A percentile compares a stretch with the other conserved stretches of the same genome.
Evolutionary conservation across 139 green algal species (phyloP).

Genomic region (Raphidocelis subcapitata): DNA sequence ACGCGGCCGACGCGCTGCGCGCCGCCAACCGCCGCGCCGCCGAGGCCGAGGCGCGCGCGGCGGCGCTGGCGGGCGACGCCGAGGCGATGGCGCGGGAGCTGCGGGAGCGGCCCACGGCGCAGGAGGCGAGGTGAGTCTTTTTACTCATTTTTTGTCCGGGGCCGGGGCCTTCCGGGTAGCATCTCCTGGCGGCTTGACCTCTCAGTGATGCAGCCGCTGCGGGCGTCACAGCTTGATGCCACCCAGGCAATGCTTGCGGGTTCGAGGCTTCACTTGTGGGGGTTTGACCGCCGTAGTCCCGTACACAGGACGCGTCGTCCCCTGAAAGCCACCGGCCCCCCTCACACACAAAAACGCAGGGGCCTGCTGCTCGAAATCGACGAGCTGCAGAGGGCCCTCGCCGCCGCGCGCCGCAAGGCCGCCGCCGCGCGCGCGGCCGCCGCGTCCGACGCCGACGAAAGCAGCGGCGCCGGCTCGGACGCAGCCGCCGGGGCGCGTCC

Average conservation of each 20-base stretch:
- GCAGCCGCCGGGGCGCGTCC: too few species aligned
- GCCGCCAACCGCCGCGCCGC: constrained; percentile 40
- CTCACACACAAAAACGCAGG: too few species aligned
- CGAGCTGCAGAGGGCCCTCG: constrained; percentile 65
- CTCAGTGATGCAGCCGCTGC: too few species aligned
- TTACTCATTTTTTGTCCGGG: neutral
- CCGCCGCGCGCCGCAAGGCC: constrained; percentile 12
- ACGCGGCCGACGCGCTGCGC: constrained; percentile 34
- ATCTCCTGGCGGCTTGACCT: too few species aligned
- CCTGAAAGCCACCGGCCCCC: too few species aligned
- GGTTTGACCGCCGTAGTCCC: too few species aligned
- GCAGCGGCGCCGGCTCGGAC: too few species aligned
- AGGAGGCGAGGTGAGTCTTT: constrained; percentile 36
- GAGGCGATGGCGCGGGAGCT: constrained; percentile 50
- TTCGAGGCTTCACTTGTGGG: too few species aligned
- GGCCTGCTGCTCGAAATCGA: constrained; percentile 58
- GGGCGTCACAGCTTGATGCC: too few species aligned
- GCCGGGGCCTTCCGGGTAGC: too few species aligned
- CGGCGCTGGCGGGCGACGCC: constrained; percentile 46
- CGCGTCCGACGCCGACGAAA: constrained; percentile 11
- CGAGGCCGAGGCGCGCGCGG: constrained; percentile 41
- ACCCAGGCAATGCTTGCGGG: too few species aligned
- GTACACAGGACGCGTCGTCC: too few species aligned
- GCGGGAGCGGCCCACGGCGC: constrained; percentile 35
- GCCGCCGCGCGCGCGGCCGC: constrained; percentile 7